phyloP scores from a whole-genome alignment of 2,329 filamentous ascomycete species.

The Diaporthe ilicicola region DNA sequence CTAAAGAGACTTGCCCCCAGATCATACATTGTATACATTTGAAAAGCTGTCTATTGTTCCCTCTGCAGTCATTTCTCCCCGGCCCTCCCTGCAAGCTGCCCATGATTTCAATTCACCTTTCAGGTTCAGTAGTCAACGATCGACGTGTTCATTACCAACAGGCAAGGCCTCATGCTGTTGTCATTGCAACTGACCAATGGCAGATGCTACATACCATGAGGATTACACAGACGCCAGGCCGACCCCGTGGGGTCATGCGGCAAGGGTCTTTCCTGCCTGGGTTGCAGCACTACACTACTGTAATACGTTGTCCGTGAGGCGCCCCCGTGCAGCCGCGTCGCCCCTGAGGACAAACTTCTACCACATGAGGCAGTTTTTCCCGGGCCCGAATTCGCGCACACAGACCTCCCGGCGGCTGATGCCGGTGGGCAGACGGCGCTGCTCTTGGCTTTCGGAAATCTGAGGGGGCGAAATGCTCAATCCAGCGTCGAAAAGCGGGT shows the following conservation, averaged over 20 bases:
- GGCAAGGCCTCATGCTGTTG: neutral
- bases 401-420: neutral
- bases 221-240: neutral
- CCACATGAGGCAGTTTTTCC: conserved; percentile 4
- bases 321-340: neutral
- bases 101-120: too few species aligned
- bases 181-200: conserved; percentile 5
- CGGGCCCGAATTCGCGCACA: conserved; percentile 3
- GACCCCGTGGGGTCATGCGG: conserved; percentile 19
- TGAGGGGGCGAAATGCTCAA: conserved; percentile 17
- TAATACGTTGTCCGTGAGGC: neutral
- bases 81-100: too few species aligned
- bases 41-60: neutral
- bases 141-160: neutral
- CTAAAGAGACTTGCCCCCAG: too few species aligned
- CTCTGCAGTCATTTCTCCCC: neutral
- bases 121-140: neutral
- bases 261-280: neutral
- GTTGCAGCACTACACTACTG: conserved; percentile 8
- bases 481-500: conserved; percentile 17
- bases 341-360: neutral
- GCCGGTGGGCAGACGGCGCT: conserved; percentile 9
- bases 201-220: neutral
- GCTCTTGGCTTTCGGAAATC: conserved; percentile 5
- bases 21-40: too few species aligned